Conservation (phyloP, 2,329 filamentous ascomycete species). For the Thelonectria rubi region DNA sequence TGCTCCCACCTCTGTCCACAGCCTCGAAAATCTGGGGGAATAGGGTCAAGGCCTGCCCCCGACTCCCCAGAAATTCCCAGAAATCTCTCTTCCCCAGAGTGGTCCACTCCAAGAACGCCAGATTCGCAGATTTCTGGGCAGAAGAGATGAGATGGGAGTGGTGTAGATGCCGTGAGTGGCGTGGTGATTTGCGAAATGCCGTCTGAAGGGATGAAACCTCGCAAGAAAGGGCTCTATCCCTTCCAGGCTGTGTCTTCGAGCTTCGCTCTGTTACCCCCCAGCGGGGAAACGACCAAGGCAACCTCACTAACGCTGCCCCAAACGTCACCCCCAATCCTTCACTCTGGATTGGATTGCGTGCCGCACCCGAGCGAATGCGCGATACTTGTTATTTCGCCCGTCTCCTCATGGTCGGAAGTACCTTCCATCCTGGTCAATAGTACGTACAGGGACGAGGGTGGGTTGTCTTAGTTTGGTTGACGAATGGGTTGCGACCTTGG, state of each 20-base stretch:
- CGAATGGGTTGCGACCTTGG: background rate
- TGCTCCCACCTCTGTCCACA: slow-evolving; percentile 22
- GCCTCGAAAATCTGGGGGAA: slow-evolving; percentile 20
- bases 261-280: slow-evolving; percentile 20
- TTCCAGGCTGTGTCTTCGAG: background rate
- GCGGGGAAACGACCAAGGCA: slow-evolving; percentile 11
- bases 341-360: slow-evolving; percentile 4
- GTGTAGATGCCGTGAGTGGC: slow-evolving; percentile 4
- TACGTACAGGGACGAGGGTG: background rate
- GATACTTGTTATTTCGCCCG: background rate
- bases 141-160: slow-evolving; percentile 15
- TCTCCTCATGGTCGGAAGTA: slow-evolving; percentile 2
- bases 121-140: slow-evolving; percentile 24
- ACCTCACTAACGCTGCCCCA: slow-evolving; percentile 4
- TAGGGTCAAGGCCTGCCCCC: slow-evolving; percentile 9
- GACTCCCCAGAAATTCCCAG: slow-evolving; percentile 16
- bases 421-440: slow-evolving; percentile 6
- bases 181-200: slow-evolving; percentile 2
- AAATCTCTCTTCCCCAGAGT: slow-evolving; percentile 23
- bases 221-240: background rate
- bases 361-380: background rate
- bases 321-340: slow-evolving; percentile 2
- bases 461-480: background rate
- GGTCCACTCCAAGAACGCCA: slow-evolving; percentile 21
- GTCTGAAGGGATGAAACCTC: background rate